A percentile compares a stretch with the other conserved stretches of the same genome.
Conservation (phyloP, 768 basidiomycete genomes). For the Trametes punicea region DNA sequence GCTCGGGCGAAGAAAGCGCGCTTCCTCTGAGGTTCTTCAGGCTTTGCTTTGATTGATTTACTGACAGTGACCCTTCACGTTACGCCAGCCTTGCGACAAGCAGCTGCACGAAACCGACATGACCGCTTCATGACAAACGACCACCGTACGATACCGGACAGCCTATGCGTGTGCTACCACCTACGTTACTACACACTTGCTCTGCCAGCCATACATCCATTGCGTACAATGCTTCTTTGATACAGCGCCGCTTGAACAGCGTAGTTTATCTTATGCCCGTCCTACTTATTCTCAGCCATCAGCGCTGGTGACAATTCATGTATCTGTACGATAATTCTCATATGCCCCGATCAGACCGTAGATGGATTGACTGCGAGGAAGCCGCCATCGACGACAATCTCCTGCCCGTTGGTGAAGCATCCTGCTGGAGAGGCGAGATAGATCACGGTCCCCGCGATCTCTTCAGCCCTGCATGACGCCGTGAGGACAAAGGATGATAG, state of each 20-base stretch:
- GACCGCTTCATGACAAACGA: constrained; percentile 4
- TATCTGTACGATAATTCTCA: constrained; percentile 7
- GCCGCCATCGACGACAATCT: constrained; percentile 75
- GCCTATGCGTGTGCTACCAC: neutral
- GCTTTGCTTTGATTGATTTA: neutral
- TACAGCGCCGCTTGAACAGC: constrained; percentile 11
- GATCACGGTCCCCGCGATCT: constrained; percentile 75
- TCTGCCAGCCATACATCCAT: constrained; percentile 1
- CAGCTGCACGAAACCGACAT: constrained; percentile 13
- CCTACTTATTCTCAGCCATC: constrained; percentile 7
- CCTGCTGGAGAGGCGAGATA: constrained; percentile 74
- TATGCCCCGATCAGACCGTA: constrained; percentile 25
- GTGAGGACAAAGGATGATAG: neutral
- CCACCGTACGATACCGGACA: constrained; percentile 18
- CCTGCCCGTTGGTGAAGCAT: constrained; percentile 74
- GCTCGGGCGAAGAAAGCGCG: constrained; percentile 18
- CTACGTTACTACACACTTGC: constrained; percentile 6
- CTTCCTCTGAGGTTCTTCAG: constrained; percentile 7
- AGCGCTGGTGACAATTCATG: neutral
- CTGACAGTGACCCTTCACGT: constrained; percentile 1
- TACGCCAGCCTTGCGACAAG: constrained; percentile 8
- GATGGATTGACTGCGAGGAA: constrained; percentile 72
- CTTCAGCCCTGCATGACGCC: constrained; percentile 47
- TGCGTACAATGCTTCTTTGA: constrained; percentile 4
- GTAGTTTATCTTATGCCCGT: constrained; percentile 18